These are phyloP conservation scores for Oryza nivara DNA, from an alignment of 176 grass and related monocot genomes.

Conservation along the genomic window DNA sequence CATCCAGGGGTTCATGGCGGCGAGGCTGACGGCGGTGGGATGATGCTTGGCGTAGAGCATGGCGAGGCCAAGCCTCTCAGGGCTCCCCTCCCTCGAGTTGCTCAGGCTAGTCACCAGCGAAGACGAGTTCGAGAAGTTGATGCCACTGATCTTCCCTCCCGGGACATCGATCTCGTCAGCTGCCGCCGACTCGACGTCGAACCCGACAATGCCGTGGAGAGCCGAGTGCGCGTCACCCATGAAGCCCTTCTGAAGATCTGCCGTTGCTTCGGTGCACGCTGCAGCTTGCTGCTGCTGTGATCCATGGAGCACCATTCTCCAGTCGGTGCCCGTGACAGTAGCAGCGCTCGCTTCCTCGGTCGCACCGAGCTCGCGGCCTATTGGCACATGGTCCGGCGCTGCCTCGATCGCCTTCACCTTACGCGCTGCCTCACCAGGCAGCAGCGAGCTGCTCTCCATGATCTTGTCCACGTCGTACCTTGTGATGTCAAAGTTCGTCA, in stretches of 20 bases:
- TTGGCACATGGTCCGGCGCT: not conserved
- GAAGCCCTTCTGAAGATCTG: conserved; percentile 12
- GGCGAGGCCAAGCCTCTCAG: conserved; percentile 50
- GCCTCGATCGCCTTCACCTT: conserved; percentile 58
- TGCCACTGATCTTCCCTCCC: conserved; percentile 42
- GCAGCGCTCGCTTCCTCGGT: conserved; percentile 6
- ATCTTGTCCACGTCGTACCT: conserved; percentile 83
- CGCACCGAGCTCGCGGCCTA: conserved; percentile 24
- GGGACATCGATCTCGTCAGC: conserved; percentile 29
- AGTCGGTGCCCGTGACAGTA: conserved; percentile 5
- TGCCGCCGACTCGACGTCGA: conserved; percentile 13
- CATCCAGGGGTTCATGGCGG: conserved; percentile 49
- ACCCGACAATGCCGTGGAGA: conserved; percentile 34
- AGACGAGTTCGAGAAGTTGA: conserved; percentile 69
- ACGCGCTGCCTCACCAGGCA: conserved; percentile 68
- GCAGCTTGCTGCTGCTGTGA: conserved; percentile 48
- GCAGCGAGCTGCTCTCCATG: conserved; percentile 71
- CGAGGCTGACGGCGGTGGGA: conserved; percentile 12
- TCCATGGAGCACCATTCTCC: conserved; percentile 68
- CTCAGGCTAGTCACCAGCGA: conserved; percentile 77
- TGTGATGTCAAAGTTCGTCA: conserved; percentile 94
- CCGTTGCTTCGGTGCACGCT: conserved; percentile 16
- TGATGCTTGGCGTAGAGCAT: conserved; percentile 54
- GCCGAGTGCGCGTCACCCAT: conserved; percentile 34
- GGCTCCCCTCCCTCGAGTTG: conserved; percentile 80